A percentile compares a stretch with the other conserved stretches of the same genome.
These are phyloP conservation scores for Apiotrichum porosum DNA, from an alignment of 1,284 basidiomycete species.

Conservation along the genomic window DNA sequence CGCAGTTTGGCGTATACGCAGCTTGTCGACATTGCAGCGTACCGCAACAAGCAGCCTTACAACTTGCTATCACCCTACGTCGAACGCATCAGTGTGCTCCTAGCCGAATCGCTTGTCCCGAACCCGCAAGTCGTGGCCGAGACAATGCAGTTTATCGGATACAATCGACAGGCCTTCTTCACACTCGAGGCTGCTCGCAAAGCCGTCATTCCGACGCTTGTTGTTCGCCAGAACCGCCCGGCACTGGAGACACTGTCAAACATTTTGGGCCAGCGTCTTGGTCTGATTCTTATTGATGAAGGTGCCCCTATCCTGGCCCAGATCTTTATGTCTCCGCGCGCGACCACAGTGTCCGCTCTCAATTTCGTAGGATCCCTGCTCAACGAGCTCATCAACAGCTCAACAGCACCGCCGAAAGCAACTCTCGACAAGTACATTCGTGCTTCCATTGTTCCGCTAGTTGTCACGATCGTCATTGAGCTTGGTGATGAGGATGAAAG, in stretches of 20 bases:
- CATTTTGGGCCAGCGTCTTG: conserved; percentile 54
- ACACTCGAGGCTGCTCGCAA: conserved; percentile 55
- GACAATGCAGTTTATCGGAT: conserved; percentile 40
- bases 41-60: conserved; percentile 64
- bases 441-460: conserved; percentile 61
- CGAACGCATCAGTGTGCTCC: conserved; percentile 61
- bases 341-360: conserved; percentile 46
- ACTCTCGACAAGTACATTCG: conserved; percentile 49
- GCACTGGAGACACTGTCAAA: conserved; percentile 52
- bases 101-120: conserved; percentile 59
- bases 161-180: conserved; percentile 58
- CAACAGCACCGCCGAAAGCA: conserved; percentile 11
- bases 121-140: conserved; percentile 52
- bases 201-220: conserved; percentile 65
- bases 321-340: conserved; percentile 58
- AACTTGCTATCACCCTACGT: conserved; percentile 66
- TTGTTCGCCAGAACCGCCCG: conserved; percentile 57
- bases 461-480: conserved; percentile 68
- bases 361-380: conserved; percentile 60
- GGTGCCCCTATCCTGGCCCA: conserved; percentile 65
- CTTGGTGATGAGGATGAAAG: conserved; percentile 63
- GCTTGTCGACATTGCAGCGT: conserved; percentile 52
- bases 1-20: conserved; percentile 66
- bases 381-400: conserved; percentile 13
- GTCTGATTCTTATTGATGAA: conserved; percentile 60